A percentile compares a stretch with the other conserved stretches of the same genome.
These are phyloP conservation scores for Pestalotiopsis sp. DNA, from an alignment of 2,329 filamentous ascomycete species.

Conservation along the genomic window DNA sequence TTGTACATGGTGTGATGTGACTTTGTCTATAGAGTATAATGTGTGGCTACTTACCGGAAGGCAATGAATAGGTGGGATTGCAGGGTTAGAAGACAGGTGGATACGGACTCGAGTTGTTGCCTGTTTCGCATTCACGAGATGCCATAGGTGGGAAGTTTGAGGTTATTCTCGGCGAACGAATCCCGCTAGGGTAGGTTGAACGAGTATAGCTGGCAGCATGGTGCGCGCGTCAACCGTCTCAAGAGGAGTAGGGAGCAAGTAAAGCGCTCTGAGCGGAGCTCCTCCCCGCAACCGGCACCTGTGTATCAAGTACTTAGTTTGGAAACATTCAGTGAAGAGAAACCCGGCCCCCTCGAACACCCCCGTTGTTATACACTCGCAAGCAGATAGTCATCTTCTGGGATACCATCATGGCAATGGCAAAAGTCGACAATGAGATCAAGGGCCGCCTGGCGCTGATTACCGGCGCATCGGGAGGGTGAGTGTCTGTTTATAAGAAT, in stretches of 20 bases:
- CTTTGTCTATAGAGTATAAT: too few relatives aligned
- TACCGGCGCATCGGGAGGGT: slow-evolving; percentile 37
- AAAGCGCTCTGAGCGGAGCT: neutral
- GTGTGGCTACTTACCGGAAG: too few relatives aligned
- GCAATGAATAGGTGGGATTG: neutral
- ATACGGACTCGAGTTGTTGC: neutral
- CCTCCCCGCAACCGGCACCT: slow-evolving; percentile 9
- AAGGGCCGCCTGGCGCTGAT: slow-evolving; percentile 35
- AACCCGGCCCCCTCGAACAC: neutral
- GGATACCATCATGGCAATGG: slow-evolving; percentile 18
- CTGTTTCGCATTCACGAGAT: neutral
- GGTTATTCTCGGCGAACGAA: slow-evolving; percentile 5
- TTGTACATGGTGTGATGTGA: too few relatives aligned
- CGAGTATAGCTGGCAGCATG: neutral
- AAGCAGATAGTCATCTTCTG: neutral
- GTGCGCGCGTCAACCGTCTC: neutral
- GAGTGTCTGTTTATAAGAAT: slow-evolving; percentile 11
- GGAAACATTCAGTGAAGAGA: neutral
- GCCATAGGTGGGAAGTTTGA: neutral
- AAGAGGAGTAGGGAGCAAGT: neutral
- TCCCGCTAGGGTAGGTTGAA: neutral
- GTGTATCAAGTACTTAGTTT: slow-evolving; percentile 3
- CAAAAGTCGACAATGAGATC: slow-evolving; percentile 33
- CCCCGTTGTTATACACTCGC: neutral
- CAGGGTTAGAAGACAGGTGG: neutral